Conservation (phyloP, 2,329 filamentous ascomycete species). For the Phyllosticta citriasiana region DNA sequence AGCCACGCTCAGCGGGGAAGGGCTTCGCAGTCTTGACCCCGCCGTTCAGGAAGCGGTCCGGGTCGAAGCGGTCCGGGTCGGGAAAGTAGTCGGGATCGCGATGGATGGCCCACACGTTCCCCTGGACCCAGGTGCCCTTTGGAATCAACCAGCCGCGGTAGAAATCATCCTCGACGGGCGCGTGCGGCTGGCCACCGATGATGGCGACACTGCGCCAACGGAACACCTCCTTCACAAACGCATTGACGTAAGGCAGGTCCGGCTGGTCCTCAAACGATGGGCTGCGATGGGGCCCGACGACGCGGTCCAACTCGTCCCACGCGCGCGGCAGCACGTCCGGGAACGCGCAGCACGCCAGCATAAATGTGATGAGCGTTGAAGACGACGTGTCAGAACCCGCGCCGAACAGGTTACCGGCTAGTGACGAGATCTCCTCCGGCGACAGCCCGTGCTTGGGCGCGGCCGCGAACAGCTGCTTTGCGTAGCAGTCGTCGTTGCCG, state of each 20-base stretch:
- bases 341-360: slow-evolving; percentile 21
- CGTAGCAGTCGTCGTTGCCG: slow-evolving; percentile 24
- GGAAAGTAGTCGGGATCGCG: slow-evolving; percentile 28
- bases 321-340: slow-evolving; percentile 19
- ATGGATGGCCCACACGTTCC: slow-evolving; percentile 30
- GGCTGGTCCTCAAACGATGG: slow-evolving; percentile 20
- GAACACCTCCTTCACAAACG: slow-evolving; percentile 25
- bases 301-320: slow-evolving; percentile 22
- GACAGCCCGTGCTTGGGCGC: slow-evolving; percentile 20
- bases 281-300: slow-evolving; percentile 18
- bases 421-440: slow-evolving; percentile 23
- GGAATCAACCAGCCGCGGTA: slow-evolving; percentile 33
- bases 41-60: slow-evolving; percentile 20
- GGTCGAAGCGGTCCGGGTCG: slow-evolving; percentile 29
- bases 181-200: slow-evolving; percentile 22
- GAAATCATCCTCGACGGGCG: slow-evolving; percentile 28
- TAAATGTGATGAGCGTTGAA: slow-evolving; percentile 26
- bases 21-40: slow-evolving; percentile 18
- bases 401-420: slow-evolving; percentile 27
- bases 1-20: slow-evolving; percentile 37
- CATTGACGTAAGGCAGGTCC: slow-evolving; percentile 22
- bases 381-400: slow-evolving; percentile 30
- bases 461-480: slow-evolving; percentile 34
- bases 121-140: slow-evolving; percentile 28
- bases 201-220: slow-evolving; percentile 23